Conservation (phyloP, 352 stramenopile genomes). For the Phytopythium mirpurense region DNA sequence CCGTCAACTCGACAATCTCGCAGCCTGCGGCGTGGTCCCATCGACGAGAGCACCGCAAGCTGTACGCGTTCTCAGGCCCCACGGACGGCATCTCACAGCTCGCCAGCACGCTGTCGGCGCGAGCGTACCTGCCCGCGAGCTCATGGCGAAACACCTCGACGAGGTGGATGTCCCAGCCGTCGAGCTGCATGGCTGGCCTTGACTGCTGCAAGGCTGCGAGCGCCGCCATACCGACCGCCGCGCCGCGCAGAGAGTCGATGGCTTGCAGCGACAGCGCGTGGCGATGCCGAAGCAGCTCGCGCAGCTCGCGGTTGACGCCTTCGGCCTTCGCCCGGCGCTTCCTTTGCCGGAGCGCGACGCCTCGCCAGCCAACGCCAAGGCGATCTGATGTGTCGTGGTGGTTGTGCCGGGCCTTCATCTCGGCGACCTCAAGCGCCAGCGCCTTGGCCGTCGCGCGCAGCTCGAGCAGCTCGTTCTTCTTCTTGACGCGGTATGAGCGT, state of each 20-base stretch:
- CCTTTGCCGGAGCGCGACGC: slow-evolving; percentile 1
- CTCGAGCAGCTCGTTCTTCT: background rate
- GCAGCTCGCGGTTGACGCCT: slow-evolving; percentile 1
- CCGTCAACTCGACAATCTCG: background rate
- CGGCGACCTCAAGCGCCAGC: background rate
- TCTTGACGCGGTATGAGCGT: background rate
- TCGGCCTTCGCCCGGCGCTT: background rate
- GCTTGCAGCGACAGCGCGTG: background rate
- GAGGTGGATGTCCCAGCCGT: background rate
- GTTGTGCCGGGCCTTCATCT: background rate
- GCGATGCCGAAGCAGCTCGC: background rate
- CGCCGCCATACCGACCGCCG: background rate
- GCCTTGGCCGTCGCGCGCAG: background rate
- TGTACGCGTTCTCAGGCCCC: background rate
- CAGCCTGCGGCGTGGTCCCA: background rate
- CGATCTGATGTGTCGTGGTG: background rate
- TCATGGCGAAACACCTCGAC: background rate
- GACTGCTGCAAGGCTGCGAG: no score
- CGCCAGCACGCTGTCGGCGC: background rate
- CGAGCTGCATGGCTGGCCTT: background rate
- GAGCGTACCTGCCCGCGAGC: background rate
- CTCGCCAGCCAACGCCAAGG: background rate
- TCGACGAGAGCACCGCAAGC: background rate
- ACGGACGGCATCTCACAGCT: background rate
- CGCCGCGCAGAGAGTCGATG: background rate